phyloP scores from a whole-genome alignment of 192 early-diverging fungal genomes.

The Linnemannia exigua region DNA sequence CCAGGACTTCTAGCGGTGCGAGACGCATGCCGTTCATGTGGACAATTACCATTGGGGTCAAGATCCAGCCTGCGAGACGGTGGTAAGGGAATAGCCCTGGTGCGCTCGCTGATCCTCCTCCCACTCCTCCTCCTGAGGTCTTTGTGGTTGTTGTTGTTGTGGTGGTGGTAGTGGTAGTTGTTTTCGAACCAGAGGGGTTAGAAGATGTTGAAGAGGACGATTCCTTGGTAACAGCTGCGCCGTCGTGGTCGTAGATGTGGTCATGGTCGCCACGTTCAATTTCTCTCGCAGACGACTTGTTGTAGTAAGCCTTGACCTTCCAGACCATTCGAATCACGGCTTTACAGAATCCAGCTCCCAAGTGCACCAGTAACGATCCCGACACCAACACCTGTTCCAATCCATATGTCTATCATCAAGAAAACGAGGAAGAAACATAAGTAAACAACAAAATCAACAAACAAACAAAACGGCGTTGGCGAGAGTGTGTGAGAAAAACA shows the following conservation, averaged over 20 bases:
- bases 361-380: constrained; percentile 49
- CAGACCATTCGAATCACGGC: constrained; percentile 45
- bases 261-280: no score
- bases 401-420: constrained; percentile 19
- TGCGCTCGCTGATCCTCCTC: constrained; percentile 7
- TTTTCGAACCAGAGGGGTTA: constrained; percentile 10
- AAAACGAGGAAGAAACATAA: background rate
- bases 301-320: constrained; percentile 39
- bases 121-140: background rate
- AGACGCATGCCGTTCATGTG: constrained; percentile 32
- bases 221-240: background rate
- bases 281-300: background rate
- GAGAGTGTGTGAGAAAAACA: background rate
- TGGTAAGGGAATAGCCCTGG: constrained; percentile 53
- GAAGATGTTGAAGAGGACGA: constrained; percentile 14
- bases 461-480: background rate
- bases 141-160: constrained; percentile 10
- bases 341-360: constrained; percentile 38
- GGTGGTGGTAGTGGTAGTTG: constrained; percentile 28
- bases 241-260: constrained; percentile 8
- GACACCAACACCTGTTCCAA: constrained; percentile 58
- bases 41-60: constrained; percentile 47
- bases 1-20: constrained; percentile 16
- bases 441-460: background rate
- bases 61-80: constrained; percentile 47